phyloP scores from a whole-genome alignment of 257 asterid genomes.

The Gardenia jasminoides region DNA sequence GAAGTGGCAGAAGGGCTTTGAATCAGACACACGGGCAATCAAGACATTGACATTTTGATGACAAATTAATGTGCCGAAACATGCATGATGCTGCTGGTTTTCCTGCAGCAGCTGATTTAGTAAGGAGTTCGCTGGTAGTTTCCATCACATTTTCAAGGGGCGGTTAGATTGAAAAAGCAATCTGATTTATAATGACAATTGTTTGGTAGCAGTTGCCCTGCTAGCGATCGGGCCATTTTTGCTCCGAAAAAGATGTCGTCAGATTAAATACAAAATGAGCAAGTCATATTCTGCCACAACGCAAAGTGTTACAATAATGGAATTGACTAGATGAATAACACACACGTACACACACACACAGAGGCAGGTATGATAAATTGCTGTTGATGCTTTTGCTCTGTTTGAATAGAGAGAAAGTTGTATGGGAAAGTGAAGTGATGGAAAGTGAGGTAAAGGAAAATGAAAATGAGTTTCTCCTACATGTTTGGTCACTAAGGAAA shows the following conservation, averaged over 20 bases:
- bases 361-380: background rate
- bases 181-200: background rate
- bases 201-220: background rate
- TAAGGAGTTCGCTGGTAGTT: conserved; percentile 12
- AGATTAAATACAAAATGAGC: background rate
- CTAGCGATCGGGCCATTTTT: background rate
- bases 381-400: no score
- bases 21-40: background rate
- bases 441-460: no score
- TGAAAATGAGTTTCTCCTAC: no score
- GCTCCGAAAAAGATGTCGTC: no score
- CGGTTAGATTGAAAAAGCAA: background rate
- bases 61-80: background rate
- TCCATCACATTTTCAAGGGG: conserved; percentile 20
- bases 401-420: no score
- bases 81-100: conserved; percentile 7
- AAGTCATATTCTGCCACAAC: background rate
- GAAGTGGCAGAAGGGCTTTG: background rate
- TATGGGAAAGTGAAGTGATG: no score
- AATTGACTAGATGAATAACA: background rate
- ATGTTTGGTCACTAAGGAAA: no score
- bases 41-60: conserved; percentile 5
- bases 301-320: background rate
- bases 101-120: conserved; percentile 9
- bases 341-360: no score